Base-by-base conservation (phyloP, 768 basidiomycete species). In the Suillus alpinus region DNA sequence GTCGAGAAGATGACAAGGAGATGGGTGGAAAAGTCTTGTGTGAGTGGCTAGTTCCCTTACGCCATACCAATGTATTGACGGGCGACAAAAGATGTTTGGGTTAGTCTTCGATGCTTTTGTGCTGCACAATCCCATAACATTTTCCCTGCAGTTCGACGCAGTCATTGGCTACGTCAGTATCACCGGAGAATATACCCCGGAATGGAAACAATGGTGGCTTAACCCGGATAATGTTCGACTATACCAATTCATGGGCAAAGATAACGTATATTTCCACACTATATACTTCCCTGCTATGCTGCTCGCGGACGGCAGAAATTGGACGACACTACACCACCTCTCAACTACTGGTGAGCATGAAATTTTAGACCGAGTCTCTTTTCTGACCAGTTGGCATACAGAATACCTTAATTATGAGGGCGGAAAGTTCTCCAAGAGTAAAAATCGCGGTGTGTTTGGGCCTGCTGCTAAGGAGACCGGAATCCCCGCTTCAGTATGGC, bases 221-320 rank as follows among this genome's bases (percentile, higher is more conserved):
- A 90, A 95, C 69, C 91, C 89, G 1, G 81, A 92, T 66, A 81
- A 98, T 67, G 95, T 99, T 61, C 81, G 85, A 66, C 79, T 98
- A 56, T 97, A 94, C 77, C 96, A 99, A 75, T 99, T 99, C 81
- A 99, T 99, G 97, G 97, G 97, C 71, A 99, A 99, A 78, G 96
- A 98, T 73, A 98, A 95, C 63, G 94, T 95, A 55, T 98, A 96
- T 75, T 99, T 99, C 85, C 97, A 99, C 74, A 94, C 94, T 0
- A 86, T 99, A 43, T 94, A 94, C 68, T 99, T 88, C 80, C 96
- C 97, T 32, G 88, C 93, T 4, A 87, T 94, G 60, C 85, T 93
- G 68, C 77, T 98, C 62, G 97, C 87, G 3, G 95, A 98, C 65
- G 91, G 92, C 18, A 85, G 92, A 56, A 79, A 88, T 63, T 99